A percentile compares a stretch with the other conserved stretches of the same genome.
phyloP scores from a whole-genome alignment of 1,284 basidiomycete genomes.

The Ustilago curta region DNA sequence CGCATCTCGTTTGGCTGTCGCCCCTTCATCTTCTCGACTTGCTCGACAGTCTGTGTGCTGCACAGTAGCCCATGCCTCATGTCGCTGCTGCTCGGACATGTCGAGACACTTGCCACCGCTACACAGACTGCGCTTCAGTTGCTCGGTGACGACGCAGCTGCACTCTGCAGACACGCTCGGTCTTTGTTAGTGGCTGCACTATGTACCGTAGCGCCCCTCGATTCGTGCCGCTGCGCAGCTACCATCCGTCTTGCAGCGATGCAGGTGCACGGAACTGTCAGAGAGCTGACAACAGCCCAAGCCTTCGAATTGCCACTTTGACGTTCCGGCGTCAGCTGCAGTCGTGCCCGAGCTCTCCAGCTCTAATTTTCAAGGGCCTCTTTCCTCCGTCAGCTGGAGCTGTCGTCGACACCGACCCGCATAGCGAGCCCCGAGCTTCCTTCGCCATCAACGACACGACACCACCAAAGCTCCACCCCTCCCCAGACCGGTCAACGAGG shows the following conservation, averaged over 20 bases:
- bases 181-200: neutral
- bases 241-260: neutral
- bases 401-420: constrained; percentile 36
- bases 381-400: constrained; percentile 1
- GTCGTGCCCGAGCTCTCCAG: constrained; percentile 34
- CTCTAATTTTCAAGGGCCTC: constrained; percentile 5
- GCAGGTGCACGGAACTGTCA: neutral
- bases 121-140: neutral
- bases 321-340: constrained; percentile 22
- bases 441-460: neutral
- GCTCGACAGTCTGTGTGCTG: no score
- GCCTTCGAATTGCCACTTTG: neutral
- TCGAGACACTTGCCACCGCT: neutral
- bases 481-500: constrained; percentile 1
- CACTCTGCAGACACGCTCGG: constrained; percentile 1
- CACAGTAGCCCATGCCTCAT: no score
- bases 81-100: constrained; percentile 16
- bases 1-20: neutral
- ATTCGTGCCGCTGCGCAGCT: no score
- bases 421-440: constrained; percentile 38
- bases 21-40: neutral
- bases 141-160: constrained; percentile 11
- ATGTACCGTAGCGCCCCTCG: no score
- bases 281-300: neutral
- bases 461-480: constrained; percentile 1